phyloP scores from a whole-genome alignment of 441 rosid species.

The Melastoma candidum region DNA sequence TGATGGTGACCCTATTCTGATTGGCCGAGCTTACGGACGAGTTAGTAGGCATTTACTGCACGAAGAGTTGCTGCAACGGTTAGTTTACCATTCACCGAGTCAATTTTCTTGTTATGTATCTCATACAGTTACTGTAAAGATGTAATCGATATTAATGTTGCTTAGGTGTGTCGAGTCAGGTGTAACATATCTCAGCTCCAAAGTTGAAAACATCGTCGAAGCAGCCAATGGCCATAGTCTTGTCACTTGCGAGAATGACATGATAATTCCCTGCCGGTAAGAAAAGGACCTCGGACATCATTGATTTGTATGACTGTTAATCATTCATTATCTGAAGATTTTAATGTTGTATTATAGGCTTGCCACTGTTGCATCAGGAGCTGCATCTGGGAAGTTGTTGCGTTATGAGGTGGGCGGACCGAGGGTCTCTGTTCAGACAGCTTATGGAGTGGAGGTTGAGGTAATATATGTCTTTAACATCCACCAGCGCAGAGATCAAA shows the following conservation, averaged over 20 bases:
- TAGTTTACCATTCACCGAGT: slow-evolving; percentile 1
- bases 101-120: slow-evolving; percentile 1
- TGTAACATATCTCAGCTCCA: slow-evolving; percentile 88
- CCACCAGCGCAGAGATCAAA: too few relatives aligned
- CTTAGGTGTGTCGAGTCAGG: slow-evolving; percentile 97
- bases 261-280: slow-evolving; percentile 76
- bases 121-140: slow-evolving; percentile 10
- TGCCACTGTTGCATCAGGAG: slow-evolving; percentile 97
- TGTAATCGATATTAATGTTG: slow-evolving; percentile 43
- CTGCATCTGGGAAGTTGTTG: slow-evolving; percentile 97
- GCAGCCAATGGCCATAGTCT: slow-evolving; percentile 59
- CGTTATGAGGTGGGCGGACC: slow-evolving; percentile 95
- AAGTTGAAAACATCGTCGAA: slow-evolving; percentile 76
- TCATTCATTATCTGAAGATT: slow-evolving; percentile 14
- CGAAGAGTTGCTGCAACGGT: slow-evolving; percentile 85
- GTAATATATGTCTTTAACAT: slow-evolving; percentile 22
- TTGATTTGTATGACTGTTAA: neutral
- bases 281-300: slow-evolving; percentile 1
- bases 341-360: slow-evolving; percentile 57
- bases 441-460: slow-evolving; percentile 98
- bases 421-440: slow-evolving; percentile 85
- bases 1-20: slow-evolving; percentile 49
- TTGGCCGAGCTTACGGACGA: slow-evolving; percentile 94
- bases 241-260: slow-evolving; percentile 50
- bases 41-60: slow-evolving; percentile 85